These are phyloP conservation scores for Haematococcus sp. DNA, from an alignment of 139 green algal species.

Conservation along the genomic window DNA sequence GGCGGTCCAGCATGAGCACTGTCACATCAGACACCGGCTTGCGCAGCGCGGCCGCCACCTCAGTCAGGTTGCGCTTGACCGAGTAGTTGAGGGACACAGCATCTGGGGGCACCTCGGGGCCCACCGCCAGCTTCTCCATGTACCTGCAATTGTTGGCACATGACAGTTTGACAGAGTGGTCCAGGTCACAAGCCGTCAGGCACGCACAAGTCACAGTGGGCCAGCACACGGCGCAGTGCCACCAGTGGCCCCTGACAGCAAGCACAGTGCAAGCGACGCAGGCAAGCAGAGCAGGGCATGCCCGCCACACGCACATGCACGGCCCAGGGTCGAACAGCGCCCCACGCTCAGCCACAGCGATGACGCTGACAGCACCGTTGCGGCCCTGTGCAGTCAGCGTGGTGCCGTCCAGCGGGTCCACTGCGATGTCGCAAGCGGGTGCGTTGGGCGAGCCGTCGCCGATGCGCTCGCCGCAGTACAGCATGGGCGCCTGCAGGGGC, in stretches of 20 bases:
- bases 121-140: conserved; percentile 77
- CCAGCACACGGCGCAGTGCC: too few species aligned
- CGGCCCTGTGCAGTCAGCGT: conserved; percentile 58
- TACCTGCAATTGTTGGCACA: conserved; percentile 16
- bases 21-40: conserved; percentile 78
- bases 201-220: neutral
- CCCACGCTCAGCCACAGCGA: conserved; percentile 73
- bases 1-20: conserved; percentile 75
- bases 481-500: conserved; percentile 63
- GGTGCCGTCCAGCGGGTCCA: conserved; percentile 83
- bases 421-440: conserved; percentile 74
- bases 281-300: neutral
- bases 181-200: neutral
- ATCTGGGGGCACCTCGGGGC: conserved; percentile 46
- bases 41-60: conserved; percentile 54
- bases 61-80: conserved; percentile 61
- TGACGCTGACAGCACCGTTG: conserved; percentile 53
- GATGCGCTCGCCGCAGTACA: conserved; percentile 72
- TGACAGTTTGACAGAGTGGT: neutral
- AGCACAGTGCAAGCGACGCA: neutral
- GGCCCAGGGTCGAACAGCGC: conserved; percentile 75
- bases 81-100: conserved; percentile 53
- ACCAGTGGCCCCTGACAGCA: too few species aligned
- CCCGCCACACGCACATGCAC: conserved; percentile 55
- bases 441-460: conserved; percentile 30